Evolutionary conservation across 768 basidiomycete genomes (phyloP).

Genomic region (Guyanaporus albipodus): DNA sequence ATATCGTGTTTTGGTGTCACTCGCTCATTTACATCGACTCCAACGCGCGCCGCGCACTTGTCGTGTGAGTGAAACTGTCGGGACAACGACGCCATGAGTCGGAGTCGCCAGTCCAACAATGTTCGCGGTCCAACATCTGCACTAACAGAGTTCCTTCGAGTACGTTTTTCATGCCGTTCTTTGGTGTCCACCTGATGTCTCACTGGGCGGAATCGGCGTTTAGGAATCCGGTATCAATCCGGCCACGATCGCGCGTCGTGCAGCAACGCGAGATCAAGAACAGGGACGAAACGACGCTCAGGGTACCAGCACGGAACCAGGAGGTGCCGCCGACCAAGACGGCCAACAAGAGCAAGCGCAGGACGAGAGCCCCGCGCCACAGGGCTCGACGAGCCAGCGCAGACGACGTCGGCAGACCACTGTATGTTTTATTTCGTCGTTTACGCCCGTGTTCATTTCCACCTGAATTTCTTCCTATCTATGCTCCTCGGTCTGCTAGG

Average conservation of each 20-base stretch:
- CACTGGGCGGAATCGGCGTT: neutral
- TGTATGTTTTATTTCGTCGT: no score
- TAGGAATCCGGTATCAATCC: constrained; percentile 54
- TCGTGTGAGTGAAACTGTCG: no score
- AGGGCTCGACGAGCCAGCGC: constrained; percentile 13
- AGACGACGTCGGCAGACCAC: constrained; percentile 10
- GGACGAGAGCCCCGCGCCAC: neutral
- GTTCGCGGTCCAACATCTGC: constrained; percentile 82
- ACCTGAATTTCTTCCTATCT: neutral
- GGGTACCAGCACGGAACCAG: constrained; percentile 12
- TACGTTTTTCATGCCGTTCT: constrained; percentile 27
- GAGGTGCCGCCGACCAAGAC: constrained; percentile 7
- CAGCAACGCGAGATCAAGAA: constrained; percentile 26
- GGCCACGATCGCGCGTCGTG: constrained; percentile 37
- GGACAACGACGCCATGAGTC: constrained; percentile 27
- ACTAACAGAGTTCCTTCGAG: constrained; percentile 75
- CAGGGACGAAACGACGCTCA: constrained; percentile 30
- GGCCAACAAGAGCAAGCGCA: constrained; percentile 13
- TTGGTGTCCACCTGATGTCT: constrained; percentile 17
- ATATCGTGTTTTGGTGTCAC: constrained; percentile 12
- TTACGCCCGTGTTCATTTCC: neutral
- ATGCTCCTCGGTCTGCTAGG: constrained; percentile 4
- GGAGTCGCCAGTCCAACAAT: constrained; percentile 47
- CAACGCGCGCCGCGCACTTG: neutral
- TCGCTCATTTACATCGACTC: constrained; percentile 9